Percentiles rank a stretch among this genome's conserved stretches.
Evolutionary conservation across 768 basidiomycete genomes (phyloP).

Genomic region (Mycena capillaripes): DNA sequence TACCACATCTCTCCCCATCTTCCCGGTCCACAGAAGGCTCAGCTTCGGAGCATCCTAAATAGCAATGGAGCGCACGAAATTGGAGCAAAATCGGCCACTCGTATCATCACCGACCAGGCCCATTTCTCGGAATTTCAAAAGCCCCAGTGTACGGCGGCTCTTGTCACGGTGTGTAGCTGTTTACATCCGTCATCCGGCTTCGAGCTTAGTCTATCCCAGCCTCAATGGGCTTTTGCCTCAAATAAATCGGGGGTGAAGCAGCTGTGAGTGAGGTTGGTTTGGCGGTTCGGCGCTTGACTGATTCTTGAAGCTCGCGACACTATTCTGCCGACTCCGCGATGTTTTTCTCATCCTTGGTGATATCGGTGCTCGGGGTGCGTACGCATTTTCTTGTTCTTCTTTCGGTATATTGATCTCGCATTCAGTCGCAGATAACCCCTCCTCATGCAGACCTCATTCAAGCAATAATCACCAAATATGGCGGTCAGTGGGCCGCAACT

Average conservation of each 20-base stretch:
- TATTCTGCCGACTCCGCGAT: not conserved
- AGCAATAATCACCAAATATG: not conserved
- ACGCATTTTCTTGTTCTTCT: not conserved
- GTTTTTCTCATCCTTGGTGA: not conserved
- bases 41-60: too few relatives aligned
- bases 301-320: not conserved
- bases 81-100: not conserved
- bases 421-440: not conserved
- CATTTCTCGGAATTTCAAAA: not conserved
- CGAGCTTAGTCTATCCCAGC: not conserved
- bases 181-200: not conserved
- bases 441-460: not conserved
- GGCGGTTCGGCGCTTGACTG: too few relatives aligned
- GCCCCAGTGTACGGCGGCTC: not conserved
- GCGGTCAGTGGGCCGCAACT: not conserved
- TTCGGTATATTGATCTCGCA: not conserved
- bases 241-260: not conserved
- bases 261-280: not conserved
- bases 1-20: not conserved
- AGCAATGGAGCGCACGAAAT: not conserved
- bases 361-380: not conserved
- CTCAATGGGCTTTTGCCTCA: not conserved
- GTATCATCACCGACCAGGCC: not conserved
- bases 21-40: not conserved
- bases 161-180: not conserved